These are phyloP conservation scores for Lumnitzera racemosa DNA, from an alignment of 345 rosid species.

Conservation along the genomic window DNA sequence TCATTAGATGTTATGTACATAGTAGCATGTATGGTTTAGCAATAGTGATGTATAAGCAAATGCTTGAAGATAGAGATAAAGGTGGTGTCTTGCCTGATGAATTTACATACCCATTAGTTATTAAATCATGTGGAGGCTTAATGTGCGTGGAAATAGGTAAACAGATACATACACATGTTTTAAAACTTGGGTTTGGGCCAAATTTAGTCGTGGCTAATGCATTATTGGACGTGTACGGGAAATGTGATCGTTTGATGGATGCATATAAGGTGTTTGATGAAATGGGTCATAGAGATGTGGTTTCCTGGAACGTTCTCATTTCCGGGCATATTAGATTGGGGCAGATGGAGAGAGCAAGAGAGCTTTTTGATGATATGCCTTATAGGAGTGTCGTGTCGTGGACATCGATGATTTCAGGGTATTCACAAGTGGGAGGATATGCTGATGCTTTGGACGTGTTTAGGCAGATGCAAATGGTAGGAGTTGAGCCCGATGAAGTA, in stretches of 20 bases:
- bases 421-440: conserved; percentile 22
- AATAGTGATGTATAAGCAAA: conserved; percentile 27
- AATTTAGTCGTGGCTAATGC: conserved; percentile 39
- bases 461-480: conserved; percentile 28
- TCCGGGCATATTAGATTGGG: conserved; percentile 53
- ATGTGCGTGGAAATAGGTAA: conserved; percentile 18
- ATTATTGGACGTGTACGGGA: conserved; percentile 37
- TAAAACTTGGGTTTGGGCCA: conserved; percentile 30
- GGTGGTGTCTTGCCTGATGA: conserved; percentile 25
- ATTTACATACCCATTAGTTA: conserved; percentile 51
- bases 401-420: conserved; percentile 59
- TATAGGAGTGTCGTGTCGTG: conserved; percentile 46
- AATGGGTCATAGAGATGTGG: conserved; percentile 42
- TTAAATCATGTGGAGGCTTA: conserved; percentile 42
- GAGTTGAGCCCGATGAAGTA: conserved; percentile 42
- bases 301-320: conserved; percentile 52
- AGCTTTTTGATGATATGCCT: conserved; percentile 31
- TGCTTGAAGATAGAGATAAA: conserved; percentile 10
- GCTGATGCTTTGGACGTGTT: conserved; percentile 39
- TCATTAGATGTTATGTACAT: conserved; percentile 42
- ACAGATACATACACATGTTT: conserved; percentile 40
- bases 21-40: conserved; percentile 19
- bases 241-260: conserved; percentile 22
- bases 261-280: conserved; percentile 50
- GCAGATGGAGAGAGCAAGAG: conserved; percentile 34